Base-by-base conservation (phyloP, 148 eudicot genomes). In the Agrostemma githago region DNA sequence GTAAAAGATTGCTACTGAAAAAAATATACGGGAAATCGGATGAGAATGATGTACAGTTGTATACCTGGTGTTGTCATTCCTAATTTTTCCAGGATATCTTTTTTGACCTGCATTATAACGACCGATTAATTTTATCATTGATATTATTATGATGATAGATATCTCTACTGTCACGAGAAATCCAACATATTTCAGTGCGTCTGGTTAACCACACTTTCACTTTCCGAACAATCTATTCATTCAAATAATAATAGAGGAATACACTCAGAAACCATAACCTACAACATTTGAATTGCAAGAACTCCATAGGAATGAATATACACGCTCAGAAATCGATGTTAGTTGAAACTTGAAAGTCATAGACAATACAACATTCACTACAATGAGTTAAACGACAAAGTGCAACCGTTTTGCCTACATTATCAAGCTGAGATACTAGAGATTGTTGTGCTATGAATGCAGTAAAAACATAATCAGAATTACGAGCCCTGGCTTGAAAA, bases 11-110 rank as follows among this genome's bases (percentile, higher is more conserved):
- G 46, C 0, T 16, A 20, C 8, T 34, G 9, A 16, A 8, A n/a
- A 2, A 17, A 41, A 40, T 7, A 26, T 26, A 10, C 41, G 70
- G 21, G 51, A 41, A n/a, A 21, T 66, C 53, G 6, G 69, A 66
- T 1, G 7, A 39, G 51, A 4, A 66, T 39, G 26, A 69, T 34
- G 34, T 1, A 26, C 1, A 26, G 34, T 0, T 26, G 34, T 61
- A 68, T 84, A 93, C 98, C 93, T 78, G 96, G 94, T 68, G 93
- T 84, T 43, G 93, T 77, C 64, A 88, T 60, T 20, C 96, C 92
- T 74, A 87, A 86, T 85, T 86, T 88, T 73, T 75, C 83, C 79
- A 93, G 73, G 59, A 90, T 79, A 68, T 93, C 94, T 80, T 86
- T 93, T 86, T 90, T 93, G 48, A 93, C 96, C 98, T 90, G 89